A percentile compares a stretch with the other conserved stretches of the same genome.
These are phyloP conservation scores for Mucor mucedo DNA, from an alignment of 371 early-diverging fungal species.

Conservation along the genomic window DNA sequence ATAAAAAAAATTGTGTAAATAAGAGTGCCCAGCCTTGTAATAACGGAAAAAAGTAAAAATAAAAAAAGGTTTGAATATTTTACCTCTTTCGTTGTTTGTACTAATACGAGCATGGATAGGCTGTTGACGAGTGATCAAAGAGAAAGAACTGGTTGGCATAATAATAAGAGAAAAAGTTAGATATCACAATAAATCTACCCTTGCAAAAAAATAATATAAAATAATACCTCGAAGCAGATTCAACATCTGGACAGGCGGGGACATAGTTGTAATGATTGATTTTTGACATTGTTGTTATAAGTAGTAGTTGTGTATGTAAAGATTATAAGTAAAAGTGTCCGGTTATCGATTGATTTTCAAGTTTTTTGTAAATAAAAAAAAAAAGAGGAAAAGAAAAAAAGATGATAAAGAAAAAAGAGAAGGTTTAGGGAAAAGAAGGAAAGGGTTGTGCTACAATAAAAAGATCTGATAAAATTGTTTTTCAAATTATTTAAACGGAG, in stretches of 20 bases:
- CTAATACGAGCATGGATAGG: conserved; percentile 36
- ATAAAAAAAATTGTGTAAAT: conserved; percentile 6
- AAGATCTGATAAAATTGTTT: conserved; percentile 34
- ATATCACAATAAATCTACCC: background rate
- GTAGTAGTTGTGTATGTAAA: no score
- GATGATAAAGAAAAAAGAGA: conserved; percentile 1
- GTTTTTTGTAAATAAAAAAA: background rate
- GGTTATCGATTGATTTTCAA: background rate
- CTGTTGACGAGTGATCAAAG: conserved; percentile 24
- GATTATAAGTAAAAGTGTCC: no score
- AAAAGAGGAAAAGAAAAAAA: background rate
- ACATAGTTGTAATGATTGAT: conserved; percentile 19
- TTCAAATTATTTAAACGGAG: conserved; percentile 20
- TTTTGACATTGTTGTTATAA: conserved; percentile 17
- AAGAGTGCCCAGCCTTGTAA: background rate
- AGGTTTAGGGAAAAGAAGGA: conserved; percentile 20
- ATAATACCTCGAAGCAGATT: conserved; percentile 18
- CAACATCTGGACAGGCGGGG: conserved; percentile 12
- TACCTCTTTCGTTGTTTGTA: conserved; percentile 40
- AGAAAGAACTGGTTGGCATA: conserved; percentile 5
- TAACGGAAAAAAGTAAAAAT: background rate
- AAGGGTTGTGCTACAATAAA: conserved; percentile 19
- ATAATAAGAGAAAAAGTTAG: conserved; percentile 1
- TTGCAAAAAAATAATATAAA: background rate
- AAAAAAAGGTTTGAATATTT: background rate